Evolutionary conservation across 2,329 filamentous ascomycete species (phyloP).

Genomic region (Colletotrichum cereale): DNA sequence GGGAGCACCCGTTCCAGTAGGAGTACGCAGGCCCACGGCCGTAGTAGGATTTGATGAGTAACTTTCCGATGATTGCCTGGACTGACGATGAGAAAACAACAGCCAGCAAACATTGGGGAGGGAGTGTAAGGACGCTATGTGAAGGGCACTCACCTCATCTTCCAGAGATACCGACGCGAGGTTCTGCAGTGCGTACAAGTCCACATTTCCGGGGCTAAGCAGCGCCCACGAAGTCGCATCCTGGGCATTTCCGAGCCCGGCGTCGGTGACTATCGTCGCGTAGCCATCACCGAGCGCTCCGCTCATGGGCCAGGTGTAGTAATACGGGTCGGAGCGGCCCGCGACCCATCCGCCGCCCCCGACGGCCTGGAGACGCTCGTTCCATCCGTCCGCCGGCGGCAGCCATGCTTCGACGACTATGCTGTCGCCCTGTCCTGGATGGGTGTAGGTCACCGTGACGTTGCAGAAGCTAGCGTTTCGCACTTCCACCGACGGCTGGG

Average conservation of each 20-base stretch:
- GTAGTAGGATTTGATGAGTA: slow-evolving; percentile 62
- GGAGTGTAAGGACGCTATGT: too few species aligned
- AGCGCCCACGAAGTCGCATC: slow-evolving; percentile 41
- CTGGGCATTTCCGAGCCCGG: slow-evolving; percentile 26
- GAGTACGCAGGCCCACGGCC: slow-evolving; percentile 55
- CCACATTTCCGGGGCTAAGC: slow-evolving; percentile 35
- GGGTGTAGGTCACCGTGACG: slow-evolving; percentile 46
- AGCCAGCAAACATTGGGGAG: not conserved
- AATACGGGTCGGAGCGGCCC: slow-evolving; percentile 37
- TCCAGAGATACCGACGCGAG: slow-evolving; percentile 52
- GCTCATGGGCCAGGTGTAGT: slow-evolving; percentile 36
- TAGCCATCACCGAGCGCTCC: slow-evolving; percentile 42
- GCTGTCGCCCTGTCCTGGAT: slow-evolving; percentile 43
- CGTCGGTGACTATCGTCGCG: slow-evolving; percentile 43
- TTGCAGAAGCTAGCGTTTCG: slow-evolving; percentile 45
- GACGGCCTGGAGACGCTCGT: slow-evolving; percentile 46
- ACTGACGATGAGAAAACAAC: not conserved
- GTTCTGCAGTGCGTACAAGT: slow-evolving; percentile 48
- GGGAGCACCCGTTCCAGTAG: slow-evolving; percentile 67
- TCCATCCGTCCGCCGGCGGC: slow-evolving; percentile 46
- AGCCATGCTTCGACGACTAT: slow-evolving; percentile 46
- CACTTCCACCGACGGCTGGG: slow-evolving; percentile 19
- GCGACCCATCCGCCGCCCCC: slow-evolving; percentile 49
- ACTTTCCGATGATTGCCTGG: slow-evolving; percentile 59
- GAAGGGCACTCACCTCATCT: slow-evolving; percentile 45